Conservation (phyloP, 108 stramenopile species). For the Stephanodiscus minutulus region DNA sequence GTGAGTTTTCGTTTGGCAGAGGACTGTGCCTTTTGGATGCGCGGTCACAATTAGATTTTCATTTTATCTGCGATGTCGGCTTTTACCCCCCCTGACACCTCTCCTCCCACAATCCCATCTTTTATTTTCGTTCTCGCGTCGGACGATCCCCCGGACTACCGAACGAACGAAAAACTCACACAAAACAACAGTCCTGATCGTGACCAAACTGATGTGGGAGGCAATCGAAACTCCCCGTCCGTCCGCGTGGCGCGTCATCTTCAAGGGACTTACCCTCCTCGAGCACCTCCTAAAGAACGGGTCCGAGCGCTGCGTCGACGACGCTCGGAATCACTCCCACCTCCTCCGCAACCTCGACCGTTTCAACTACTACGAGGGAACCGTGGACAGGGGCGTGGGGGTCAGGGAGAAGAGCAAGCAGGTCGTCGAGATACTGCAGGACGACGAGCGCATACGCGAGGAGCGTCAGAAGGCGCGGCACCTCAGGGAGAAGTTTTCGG, state of each 20-base stretch:
- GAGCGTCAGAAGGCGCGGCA: conserved; percentile 89
- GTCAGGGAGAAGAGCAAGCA: conserved; percentile 95
- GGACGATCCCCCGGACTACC: too few relatives aligned
- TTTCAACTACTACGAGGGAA: conserved; percentile 97
- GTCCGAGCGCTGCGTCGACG: conserved; percentile 93
- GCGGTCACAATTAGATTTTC: too few relatives aligned
- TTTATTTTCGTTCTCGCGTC: too few relatives aligned
- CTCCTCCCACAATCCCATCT: neutral
- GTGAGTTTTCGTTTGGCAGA: too few relatives aligned
- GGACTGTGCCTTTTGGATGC: too few relatives aligned
- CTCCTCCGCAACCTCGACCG: conserved; percentile 72
- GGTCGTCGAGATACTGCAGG: conserved; percentile 84
- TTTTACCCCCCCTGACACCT: too few relatives aligned
- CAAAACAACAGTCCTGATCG: conserved; percentile 44
- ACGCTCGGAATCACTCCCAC: conserved; percentile 89
- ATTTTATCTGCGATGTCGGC: too few relatives aligned
- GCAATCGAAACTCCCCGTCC: conserved; percentile 84
- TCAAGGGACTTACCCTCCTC: conserved; percentile 89
- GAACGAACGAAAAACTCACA: neutral
- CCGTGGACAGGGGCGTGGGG: conserved; percentile 85
- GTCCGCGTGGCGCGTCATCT: conserved; percentile 87
- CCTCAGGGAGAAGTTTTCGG: conserved; percentile 82
- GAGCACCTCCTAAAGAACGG: conserved; percentile 98
- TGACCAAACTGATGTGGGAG: conserved; percentile 85
- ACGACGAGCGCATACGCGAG: conserved; percentile 93